phyloP scores from a whole-genome alignment of 345 rosid species.

The Syzygium aromaticum region DNA sequence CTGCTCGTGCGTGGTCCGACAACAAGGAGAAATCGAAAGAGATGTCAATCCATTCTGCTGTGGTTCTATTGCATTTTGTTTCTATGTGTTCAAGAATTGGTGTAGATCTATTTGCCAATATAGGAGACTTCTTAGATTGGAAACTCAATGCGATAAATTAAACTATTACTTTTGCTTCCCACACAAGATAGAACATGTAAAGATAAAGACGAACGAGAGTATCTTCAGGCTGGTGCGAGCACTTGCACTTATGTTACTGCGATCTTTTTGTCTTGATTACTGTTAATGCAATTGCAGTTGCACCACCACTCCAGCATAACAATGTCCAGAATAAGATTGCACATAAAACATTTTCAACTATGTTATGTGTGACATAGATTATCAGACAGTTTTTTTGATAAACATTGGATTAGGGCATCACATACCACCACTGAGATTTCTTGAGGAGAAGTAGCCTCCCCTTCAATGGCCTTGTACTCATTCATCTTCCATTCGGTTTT shows the following conservation, averaged over 20 bases:
- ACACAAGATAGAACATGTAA: no score
- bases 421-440: neutral
- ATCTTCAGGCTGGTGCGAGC: neutral
- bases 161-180: no score
- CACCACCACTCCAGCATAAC: neutral
- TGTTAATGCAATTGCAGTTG: neutral
- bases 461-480: constrained; percentile 25
- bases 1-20: neutral
- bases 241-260: neutral
- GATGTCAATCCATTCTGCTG: neutral
- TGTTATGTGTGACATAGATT: neutral
- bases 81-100: no score
- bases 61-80: no score
- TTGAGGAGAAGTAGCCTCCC: constrained; percentile 4
- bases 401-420: neutral
- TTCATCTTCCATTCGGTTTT: constrained; percentile 50
- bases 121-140: no score
- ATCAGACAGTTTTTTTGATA: neutral
- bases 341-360: neutral
- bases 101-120: no score
- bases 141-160: no score
- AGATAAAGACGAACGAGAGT: neutral
- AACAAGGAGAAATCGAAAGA: neutral
- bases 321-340: neutral
- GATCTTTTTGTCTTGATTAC: neutral